phyloP scores from a whole-genome alignment of 768 basidiomycete species.

The Leccinellum luteum region DNA sequence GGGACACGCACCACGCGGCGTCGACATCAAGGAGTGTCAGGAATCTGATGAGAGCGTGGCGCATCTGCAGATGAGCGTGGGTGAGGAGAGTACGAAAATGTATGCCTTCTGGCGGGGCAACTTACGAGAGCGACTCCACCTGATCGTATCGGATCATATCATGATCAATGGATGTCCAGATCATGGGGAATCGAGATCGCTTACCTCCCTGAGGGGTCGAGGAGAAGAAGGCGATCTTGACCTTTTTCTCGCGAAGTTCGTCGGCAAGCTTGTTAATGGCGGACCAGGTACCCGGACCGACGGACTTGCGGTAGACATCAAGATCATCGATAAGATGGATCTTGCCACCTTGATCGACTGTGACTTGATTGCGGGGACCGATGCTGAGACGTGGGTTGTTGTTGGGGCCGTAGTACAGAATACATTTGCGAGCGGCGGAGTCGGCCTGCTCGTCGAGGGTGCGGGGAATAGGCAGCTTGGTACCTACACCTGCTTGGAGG shows the following conservation, averaged over 20 bases:
- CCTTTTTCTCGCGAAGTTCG: slow-evolving; percentile 80
- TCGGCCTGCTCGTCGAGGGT: slow-evolving; percentile 85
- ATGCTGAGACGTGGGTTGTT: slow-evolving; percentile 84
- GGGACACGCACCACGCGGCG: slow-evolving; percentile 64
- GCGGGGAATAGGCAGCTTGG: slow-evolving; percentile 67
- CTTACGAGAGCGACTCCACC: slow-evolving; percentile 92
- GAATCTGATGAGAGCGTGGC: slow-evolving; percentile 90
- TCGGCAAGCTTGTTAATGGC: slow-evolving; percentile 78
- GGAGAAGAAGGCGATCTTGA: slow-evolving; percentile 92
- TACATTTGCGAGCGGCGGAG: slow-evolving; percentile 78
- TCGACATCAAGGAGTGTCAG: slow-evolving; percentile 78
- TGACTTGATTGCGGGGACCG: slow-evolving; percentile 81
- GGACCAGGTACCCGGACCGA: slow-evolving; percentile 74
- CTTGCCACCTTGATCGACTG: slow-evolving; percentile 83
- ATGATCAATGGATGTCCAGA: slow-evolving; percentile 4
- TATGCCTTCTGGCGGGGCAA: slow-evolving; percentile 23
- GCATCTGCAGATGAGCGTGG: slow-evolving; percentile 56
- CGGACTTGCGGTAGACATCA: slow-evolving; percentile 71
- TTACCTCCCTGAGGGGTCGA: slow-evolving; percentile 92
- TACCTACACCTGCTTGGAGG: slow-evolving; percentile 45
- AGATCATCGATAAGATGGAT: slow-evolving; percentile 85
- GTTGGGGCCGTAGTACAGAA: slow-evolving; percentile 79
- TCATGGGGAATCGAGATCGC: slow-evolving; percentile 22
- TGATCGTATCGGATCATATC: slow-evolving; percentile 28
- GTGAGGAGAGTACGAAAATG: slow-evolving; percentile 9